A percentile compares a stretch with the other conserved stretches of the same genome.
Conservation (phyloP, 2,329 filamentous ascomycete genomes). For the Colletotrichum lentis region DNA sequence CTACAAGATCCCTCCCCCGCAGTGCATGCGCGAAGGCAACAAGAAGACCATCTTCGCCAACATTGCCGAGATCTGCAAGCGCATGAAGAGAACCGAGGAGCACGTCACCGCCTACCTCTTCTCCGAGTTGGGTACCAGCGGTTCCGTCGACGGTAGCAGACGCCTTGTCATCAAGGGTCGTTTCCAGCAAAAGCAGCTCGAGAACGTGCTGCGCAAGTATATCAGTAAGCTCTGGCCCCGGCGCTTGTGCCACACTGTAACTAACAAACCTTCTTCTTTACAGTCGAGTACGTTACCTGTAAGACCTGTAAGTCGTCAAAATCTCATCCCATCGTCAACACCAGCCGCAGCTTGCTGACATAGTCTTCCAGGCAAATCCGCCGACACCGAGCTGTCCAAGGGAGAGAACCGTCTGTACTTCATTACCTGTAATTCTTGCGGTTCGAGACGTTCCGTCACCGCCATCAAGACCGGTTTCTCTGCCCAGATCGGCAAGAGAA, state of each 20-base stretch:
- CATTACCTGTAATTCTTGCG: conserved; percentile 74
- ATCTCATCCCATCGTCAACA: not conserved
- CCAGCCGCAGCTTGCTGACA: not conserved
- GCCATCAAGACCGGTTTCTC: conserved; percentile 99
- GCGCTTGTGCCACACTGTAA: conserved; percentile 7
- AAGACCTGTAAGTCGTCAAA: conserved; percentile 76
- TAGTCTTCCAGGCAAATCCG: conserved; percentile 65
- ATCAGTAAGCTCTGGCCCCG: conserved; percentile 70
- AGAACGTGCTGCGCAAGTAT: conserved; percentile 95
- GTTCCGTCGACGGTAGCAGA: conserved; percentile 91
- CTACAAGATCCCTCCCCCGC: conserved; percentile 98
- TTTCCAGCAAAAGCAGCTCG: conserved; percentile 99
- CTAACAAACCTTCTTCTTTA: conserved; percentile 44
- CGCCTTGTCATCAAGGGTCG: conserved; percentile 98
- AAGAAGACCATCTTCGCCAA: conserved; percentile 99
- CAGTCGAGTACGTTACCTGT: conserved; percentile 97
- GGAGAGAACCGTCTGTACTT: conserved; percentile 99
- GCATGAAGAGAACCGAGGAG: conserved; percentile 98
- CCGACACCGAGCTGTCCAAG: conserved; percentile 96
- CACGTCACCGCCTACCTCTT: conserved; percentile 87
- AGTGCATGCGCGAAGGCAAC: conserved; percentile 99
- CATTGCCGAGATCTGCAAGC: conserved; percentile 97
- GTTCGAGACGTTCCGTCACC: conserved; percentile 85
- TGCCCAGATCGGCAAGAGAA: conserved; percentile 98
- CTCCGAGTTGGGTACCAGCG: conserved; percentile 96